Base-by-base conservation (phyloP, 2,329 filamentous ascomycete species). In the Colletotrichum sp. region DNA sequence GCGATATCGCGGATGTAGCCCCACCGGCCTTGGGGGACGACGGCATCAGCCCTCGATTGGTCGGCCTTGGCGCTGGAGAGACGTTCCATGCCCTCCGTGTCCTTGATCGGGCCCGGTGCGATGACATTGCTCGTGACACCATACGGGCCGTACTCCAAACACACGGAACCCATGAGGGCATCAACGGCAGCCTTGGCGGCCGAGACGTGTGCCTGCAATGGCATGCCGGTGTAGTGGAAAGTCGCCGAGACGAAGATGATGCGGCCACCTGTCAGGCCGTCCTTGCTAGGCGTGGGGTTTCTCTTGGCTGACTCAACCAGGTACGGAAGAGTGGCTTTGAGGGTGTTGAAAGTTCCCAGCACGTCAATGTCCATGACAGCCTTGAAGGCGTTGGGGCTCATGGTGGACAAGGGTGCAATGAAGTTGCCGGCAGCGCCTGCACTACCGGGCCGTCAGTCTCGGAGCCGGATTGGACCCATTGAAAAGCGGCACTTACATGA, bases 401-500 rank as follows among this genome's bases (percentile, higher is more conserved):
- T 91, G 77, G 93, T 93, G 55, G 93, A 91, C 76, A 99, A 93
- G 6, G 96, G 94, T 1, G 95, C 94, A 26, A 99, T 90, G 85
- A 99, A 99, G 85, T 99, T 99, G 75, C 97, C 97, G 21, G 97
- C 97, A 16, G 97, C 97, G 67, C 97, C 97, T 24, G 96, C 96
- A 83, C 95, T 97, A 80, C 66, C n/a, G 39, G 30, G 36, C 32
- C 30, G 67, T 75, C 36, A 75, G 67, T 52, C 16, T 39, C 44
- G 24, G 44, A 34, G 36, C 36, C 57, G 21, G 39, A 21, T 52
- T 13, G 44, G 44, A 32, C 12, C 34, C 71, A 67, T 44, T 32
- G 13, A 55, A 39, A n/a, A 16, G 36, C 49, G 59, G 59, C n/a
- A 82, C 91, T 82, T 87, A 96, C 95, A 98, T 98, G 74, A 98